These are phyloP conservation scores for Paramecium octaurelia DNA, from an alignment of 73 alveolate genomes.

Conservation along the genomic window DNA sequence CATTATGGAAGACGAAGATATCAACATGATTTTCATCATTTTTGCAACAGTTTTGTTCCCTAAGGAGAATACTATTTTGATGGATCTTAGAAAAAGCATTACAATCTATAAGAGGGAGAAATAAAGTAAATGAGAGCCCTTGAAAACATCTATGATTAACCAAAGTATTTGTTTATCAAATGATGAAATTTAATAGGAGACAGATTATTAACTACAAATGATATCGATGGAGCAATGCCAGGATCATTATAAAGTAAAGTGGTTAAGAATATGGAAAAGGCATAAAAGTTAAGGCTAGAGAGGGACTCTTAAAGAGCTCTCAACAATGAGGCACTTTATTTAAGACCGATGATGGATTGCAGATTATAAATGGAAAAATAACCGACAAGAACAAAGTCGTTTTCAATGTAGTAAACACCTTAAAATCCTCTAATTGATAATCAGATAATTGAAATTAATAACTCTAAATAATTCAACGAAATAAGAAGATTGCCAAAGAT, in stretches of 20 bases:
- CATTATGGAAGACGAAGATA: conserved; percentile 15
- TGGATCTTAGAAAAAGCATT: neutral
- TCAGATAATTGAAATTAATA: neutral
- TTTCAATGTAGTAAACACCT: neutral
- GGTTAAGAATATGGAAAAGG: neutral
- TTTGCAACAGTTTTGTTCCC: neutral
- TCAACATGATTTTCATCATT: conserved; percentile 43
- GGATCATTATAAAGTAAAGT: neutral
- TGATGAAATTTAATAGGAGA: neutral
- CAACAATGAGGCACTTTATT: neutral
- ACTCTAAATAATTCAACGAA: neutral
- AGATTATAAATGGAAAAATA: neutral
- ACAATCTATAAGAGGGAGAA: neutral
- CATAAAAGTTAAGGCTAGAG: neutral
- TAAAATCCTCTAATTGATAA: neutral
- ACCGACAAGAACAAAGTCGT: neutral
- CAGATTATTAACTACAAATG: conserved; percentile 20
- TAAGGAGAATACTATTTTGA: neutral
- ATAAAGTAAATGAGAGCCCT: neutral
- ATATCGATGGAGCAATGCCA: conserved; percentile 39
- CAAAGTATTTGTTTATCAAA: neutral
- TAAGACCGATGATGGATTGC: neutral
- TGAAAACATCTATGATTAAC: conserved; percentile 9
- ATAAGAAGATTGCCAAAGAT: neutral
- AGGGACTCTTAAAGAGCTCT: neutral